Evolutionary conservation across 2,329 filamentous ascomycete genomes (phyloP), one percentile per base, ranked within the genome.

Genomic region (Cladosporium cucumerinum): DNA sequence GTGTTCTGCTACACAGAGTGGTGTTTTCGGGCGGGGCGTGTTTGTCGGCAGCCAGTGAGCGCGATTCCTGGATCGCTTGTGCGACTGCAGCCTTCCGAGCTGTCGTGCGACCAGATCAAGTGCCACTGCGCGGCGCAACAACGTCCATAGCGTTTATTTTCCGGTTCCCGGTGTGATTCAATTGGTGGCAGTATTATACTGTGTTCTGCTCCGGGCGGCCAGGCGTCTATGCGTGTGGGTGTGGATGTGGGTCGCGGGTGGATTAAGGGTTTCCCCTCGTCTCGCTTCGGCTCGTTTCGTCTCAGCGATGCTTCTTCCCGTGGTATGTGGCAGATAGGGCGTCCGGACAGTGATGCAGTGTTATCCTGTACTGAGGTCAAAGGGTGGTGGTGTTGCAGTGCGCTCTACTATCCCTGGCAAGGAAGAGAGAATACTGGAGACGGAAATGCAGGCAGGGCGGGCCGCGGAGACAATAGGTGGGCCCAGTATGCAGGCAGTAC

Each of bases 81-180:
- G 30, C 43, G 46, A 59, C 39, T 64, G 62, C 54, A 55, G 62
- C 62, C 58, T 57, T 52, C 61, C 62, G 62, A 51, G 61, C 54
- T 64, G 54, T 59, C 23, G 62, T 64, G 62, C 57, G 54, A 64
- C 62, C 54, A 25, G 55, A 36, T 57, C 39, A 64, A 51, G 62
- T 64, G 62, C 54, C 57, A 64, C 62, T 49, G 52, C 55, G 54
- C 61, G 61, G 46, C 62, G 62, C 54, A 59, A 57, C 55, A 51
- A 52, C 21, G 21, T 49, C 52, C 62, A 64, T 64, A 57, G 43
- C 54, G 46, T 61, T 21, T 21, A 36, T 52, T 36, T 26, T 43
- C 59, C 46, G 30, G 59, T 51, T 36, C 21, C 21, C 34, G 28
- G 34, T 61, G 34, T 8, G 49, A n/a, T 46, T 61, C 39, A 34